A percentile compares a stretch with the other conserved stretches of the same genome.
Conservation (phyloP, 208 protist species). For the Naegleria gruberi region DNA sequence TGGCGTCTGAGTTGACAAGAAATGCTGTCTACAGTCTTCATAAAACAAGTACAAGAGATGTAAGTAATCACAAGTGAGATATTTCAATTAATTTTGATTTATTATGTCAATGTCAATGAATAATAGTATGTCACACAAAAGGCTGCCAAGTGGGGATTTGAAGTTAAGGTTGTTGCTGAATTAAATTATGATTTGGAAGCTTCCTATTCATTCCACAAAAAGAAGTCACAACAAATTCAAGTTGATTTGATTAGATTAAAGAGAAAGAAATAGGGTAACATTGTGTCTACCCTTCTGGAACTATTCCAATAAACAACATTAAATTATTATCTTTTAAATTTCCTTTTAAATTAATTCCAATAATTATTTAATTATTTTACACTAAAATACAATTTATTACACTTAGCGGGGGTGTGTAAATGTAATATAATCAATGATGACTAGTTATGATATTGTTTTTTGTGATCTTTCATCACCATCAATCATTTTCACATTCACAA, state of each 20-base stretch:
- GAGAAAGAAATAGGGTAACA: not conserved
- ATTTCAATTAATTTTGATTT: not conserved
- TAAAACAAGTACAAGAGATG: constrained; percentile 2
- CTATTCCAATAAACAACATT: too few relatives aligned
- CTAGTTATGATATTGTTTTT: not conserved
- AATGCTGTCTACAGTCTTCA: constrained; percentile 13
- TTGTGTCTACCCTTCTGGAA: too few relatives aligned
- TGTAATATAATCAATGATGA: not conserved
- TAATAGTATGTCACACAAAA: not conserved
- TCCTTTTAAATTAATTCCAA: too few relatives aligned
- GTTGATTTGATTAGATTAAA: constrained; percentile 3
- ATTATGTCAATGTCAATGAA: too few relatives aligned
- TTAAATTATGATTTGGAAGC: not conserved
- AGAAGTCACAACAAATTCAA: constrained; percentile 3
- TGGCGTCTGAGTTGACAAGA: not conserved
- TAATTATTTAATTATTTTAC: too few relatives aligned
- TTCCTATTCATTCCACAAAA: not conserved
- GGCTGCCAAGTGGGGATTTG: not conserved
- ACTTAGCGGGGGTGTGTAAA: not conserved
- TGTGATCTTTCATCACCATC: not conserved
- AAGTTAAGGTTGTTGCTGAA: not conserved
- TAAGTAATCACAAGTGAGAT: not conserved
- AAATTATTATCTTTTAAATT: too few relatives aligned
- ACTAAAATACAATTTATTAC: too few relatives aligned
- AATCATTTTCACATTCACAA: not conserved